Percentiles rank a stretch among this genome's conserved stretches.
Conservation (phyloP, 106 monocot genomes). For the Platanthera guangdongensis region DNA sequence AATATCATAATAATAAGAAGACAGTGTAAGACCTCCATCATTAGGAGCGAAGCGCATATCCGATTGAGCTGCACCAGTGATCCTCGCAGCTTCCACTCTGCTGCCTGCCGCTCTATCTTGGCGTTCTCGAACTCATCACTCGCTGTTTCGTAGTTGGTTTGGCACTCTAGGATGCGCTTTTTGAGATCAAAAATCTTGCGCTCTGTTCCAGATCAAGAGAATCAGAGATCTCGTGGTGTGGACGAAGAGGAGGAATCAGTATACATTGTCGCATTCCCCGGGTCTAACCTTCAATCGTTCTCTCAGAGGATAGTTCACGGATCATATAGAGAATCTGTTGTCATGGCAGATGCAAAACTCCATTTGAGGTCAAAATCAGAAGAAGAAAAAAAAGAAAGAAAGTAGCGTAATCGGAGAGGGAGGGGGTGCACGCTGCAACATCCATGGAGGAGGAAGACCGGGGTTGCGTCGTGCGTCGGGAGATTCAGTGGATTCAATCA, state of each 20-base stretch:
- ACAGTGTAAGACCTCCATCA: not conserved
- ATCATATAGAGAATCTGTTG: not conserved
- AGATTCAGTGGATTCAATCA: too few relatives aligned
- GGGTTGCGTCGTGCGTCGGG: too few relatives aligned
- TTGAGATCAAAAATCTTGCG: slow-evolving; percentile 1
- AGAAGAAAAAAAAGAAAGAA: too few relatives aligned
- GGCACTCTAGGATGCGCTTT: not conserved
- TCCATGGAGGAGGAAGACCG: too few relatives aligned
- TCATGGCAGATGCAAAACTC: too few relatives aligned
- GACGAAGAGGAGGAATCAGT: not conserved
- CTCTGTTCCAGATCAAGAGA: not conserved
- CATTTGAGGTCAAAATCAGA: too few relatives aligned
- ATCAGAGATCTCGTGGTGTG: not conserved
- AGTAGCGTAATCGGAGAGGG: too few relatives aligned
- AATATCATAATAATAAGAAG: not conserved
- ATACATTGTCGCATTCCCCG: not conserved
- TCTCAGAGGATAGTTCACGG: not conserved
- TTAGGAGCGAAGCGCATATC: not conserved
- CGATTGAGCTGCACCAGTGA: slow-evolving; percentile 3
- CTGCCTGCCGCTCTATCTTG: not conserved
- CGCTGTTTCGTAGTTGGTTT: not conserved
- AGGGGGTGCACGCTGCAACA: too few relatives aligned
- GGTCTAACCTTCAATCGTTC: not conserved
- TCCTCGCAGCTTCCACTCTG: slow-evolving; percentile 4
- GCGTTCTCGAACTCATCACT: not conserved